Conservation (phyloP, 169 alveolate species). For the Cystoisospora suis region DNA sequence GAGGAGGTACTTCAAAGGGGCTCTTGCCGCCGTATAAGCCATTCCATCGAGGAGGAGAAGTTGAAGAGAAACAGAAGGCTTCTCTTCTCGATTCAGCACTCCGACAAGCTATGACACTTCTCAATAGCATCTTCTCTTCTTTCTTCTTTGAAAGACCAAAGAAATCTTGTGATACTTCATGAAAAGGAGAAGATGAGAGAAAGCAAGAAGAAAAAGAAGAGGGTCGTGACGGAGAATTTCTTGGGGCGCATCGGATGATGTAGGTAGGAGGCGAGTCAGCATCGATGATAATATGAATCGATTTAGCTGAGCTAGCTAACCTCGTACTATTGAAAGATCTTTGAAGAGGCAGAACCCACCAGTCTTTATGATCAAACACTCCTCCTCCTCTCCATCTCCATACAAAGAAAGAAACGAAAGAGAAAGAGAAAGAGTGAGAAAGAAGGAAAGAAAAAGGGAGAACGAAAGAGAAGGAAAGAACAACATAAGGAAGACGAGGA, state of each 20-base stretch:
- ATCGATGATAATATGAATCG: background rate
- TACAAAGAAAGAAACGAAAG: background rate
- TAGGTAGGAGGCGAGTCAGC: background rate
- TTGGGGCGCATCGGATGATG: background rate
- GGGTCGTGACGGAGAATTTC: background rate
- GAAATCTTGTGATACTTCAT: no score
- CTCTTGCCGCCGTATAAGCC: no score
- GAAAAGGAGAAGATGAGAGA: background rate
- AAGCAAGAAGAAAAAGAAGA: background rate
- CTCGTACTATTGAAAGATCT: slow-evolving; percentile 46
- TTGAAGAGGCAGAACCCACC: slow-evolving; percentile 67
- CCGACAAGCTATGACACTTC: no score
- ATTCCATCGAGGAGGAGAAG: no score
- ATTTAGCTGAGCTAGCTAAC: background rate
- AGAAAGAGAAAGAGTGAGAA: background rate
- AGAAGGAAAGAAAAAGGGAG: background rate
- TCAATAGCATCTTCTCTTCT: no score
- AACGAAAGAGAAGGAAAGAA: background rate
- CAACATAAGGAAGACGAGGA: background rate
- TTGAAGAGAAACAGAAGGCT: no score
- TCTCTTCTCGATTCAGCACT: no score
- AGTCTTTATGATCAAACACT: slow-evolving; percentile 38
- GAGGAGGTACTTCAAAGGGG: no score
- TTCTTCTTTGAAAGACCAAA: no score
- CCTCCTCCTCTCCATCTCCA: background rate